Evolutionary conservation across 805 yeast species (phyloP).

Genomic region (Torulaspora gathmanii): DNA sequence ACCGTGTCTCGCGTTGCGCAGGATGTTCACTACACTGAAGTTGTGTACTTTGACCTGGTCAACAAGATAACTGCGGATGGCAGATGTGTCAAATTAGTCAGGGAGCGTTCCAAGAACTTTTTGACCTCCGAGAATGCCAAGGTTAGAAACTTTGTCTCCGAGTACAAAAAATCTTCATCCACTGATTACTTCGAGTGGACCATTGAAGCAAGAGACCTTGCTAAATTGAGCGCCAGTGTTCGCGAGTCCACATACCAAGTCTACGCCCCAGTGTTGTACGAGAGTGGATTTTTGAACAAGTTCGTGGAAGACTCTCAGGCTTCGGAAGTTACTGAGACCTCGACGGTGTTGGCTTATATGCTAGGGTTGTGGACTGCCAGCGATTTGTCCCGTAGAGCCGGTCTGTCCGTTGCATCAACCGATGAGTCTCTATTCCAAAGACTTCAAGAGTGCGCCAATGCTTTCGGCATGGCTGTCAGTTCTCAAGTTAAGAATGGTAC

Average conservation of each 20-base stretch:
- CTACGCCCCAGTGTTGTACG: conserved; percentile 30
- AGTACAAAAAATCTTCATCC: conserved; percentile 24
- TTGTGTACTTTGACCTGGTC: conserved; percentile 3
- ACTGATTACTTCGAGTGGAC: conserved; percentile 39
- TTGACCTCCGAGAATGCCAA: conserved; percentile 11
- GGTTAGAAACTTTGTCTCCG: conserved; percentile 19
- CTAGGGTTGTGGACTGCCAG: conserved; percentile 40
- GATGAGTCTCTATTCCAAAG: conserved; percentile 22
- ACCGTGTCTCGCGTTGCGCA: background rate
- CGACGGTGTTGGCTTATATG: conserved; percentile 34
- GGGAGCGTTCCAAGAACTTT: conserved; percentile 4
- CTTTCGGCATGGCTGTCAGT: conserved; percentile 2
- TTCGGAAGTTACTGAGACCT: background rate
- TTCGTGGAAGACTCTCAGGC: conserved; percentile 4
- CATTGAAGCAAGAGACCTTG: conserved; percentile 38
- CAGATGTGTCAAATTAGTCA: conserved; percentile 9
- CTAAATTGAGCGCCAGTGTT: conserved; percentile 27
- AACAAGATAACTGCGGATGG: conserved; percentile 5
- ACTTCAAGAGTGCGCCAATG: conserved; percentile 15
- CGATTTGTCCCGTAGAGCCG: conserved; percentile 18
- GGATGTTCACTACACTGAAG: conserved; percentile 11
- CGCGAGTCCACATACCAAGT: conserved; percentile 35
- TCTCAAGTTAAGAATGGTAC: conserved; percentile 1
- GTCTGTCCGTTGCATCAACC: conserved; percentile 25
- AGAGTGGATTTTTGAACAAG: conserved; percentile 1